Percentiles rank a stretch among this genome's conserved stretches.
Evolutionary conservation across 2,329 filamentous ascomycete species (phyloP).

Genomic region (Colletotrichum viniferum): DNA sequence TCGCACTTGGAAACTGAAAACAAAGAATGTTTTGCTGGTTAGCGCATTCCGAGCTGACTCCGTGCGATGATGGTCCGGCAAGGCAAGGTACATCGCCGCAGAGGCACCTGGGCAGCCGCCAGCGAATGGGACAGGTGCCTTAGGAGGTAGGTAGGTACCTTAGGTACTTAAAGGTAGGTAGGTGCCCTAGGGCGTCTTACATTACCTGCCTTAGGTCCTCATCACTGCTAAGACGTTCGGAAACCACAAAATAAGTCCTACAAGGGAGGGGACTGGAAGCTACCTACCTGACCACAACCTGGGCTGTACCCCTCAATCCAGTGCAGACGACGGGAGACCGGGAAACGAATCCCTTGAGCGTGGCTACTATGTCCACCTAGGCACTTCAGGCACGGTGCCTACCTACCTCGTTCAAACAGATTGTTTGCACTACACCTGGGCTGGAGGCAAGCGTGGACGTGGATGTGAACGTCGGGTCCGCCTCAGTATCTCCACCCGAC

Average conservation of each 20-base stretch:
- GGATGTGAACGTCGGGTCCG: background rate
- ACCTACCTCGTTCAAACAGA: background rate
- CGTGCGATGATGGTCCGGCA: background rate
- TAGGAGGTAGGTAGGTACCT: background rate
- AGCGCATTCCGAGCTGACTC: background rate
- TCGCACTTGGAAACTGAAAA: background rate
- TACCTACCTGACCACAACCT: background rate
- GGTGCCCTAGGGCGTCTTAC: background rate
- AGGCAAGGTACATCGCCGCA: background rate
- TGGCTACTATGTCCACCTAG: background rate
- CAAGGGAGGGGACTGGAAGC: background rate
- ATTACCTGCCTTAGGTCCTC: background rate
- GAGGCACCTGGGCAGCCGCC: background rate
- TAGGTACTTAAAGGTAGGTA: background rate
- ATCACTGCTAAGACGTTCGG: background rate
- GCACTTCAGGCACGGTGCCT: background rate
- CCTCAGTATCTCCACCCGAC: background rate
- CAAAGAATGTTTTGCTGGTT: background rate
- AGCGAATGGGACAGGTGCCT: background rate
- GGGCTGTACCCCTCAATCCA: too few relatives aligned
- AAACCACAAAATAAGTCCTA: too few relatives aligned
- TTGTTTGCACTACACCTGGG: background rate
- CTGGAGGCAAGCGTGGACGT: background rate
- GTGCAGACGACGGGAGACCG: too few relatives aligned
- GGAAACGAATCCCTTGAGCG: background rate